Conservation (phyloP, 2,329 filamentous ascomycete species). For the Massarina eburnea region DNA sequence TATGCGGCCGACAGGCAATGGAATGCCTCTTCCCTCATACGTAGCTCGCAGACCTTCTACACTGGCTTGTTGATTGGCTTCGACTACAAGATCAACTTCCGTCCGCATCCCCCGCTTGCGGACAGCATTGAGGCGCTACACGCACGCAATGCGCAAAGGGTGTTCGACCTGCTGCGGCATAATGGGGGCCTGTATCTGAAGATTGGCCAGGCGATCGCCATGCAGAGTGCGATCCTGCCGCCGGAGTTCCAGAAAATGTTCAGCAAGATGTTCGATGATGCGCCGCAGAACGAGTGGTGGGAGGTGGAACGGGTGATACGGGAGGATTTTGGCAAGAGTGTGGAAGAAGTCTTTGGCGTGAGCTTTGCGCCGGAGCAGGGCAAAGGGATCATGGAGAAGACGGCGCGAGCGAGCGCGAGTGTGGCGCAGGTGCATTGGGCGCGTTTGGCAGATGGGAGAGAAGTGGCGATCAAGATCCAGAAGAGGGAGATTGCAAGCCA, state of each 20-base stretch:
- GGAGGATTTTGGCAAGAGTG: conserved; percentile 80
- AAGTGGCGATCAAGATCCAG: conserved; percentile 95
- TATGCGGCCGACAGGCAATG: conserved; percentile 72
- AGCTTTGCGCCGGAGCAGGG: conserved; percentile 70
- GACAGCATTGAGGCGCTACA: conserved; percentile 78
- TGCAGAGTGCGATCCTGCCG: conserved; percentile 93
- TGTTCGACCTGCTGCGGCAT: conserved; percentile 76
- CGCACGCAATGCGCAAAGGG: conserved; percentile 75
- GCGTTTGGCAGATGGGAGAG: conserved; percentile 76
- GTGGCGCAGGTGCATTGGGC: conserved; percentile 99
- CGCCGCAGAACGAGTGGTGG: conserved; percentile 86
- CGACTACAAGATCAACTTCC: conserved; percentile 97
- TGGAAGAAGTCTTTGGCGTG: conserved; percentile 90
- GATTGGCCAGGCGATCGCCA: conserved; percentile 96
- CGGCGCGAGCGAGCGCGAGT: conserved; percentile 77
- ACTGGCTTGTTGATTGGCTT: conserved; percentile 77
- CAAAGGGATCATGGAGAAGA: conserved; percentile 70
- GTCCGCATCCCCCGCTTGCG: conserved; percentile 72
- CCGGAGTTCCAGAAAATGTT: conserved; percentile 98
- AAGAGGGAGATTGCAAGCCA: conserved; percentile 92
- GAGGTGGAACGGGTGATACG: conserved; percentile 83
- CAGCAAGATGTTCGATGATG: conserved; percentile 94
- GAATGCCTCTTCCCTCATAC: conserved; percentile 77
- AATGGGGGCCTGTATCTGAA: conserved; percentile 97
- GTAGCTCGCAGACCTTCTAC: conserved; percentile 79